Evolutionary conservation across 768 basidiomycete species (phyloP).

Genomic region (Agaricus sinodeliciosus): DNA sequence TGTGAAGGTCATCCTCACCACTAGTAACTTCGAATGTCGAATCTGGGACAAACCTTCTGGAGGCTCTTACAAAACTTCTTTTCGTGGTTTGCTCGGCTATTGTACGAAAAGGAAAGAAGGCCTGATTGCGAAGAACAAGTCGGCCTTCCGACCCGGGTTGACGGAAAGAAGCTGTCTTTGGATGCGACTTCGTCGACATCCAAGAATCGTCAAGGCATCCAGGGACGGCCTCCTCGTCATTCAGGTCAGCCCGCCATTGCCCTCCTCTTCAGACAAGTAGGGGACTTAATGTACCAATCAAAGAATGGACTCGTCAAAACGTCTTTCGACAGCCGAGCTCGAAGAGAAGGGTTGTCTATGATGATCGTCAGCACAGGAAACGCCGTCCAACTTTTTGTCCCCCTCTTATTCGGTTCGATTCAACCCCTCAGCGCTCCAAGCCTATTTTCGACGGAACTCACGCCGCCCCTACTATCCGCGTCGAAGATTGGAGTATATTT

Average conservation of each 20-base stretch:
- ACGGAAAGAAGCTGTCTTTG: not conserved
- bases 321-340: not conserved
- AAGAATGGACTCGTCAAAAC: constrained; percentile 3
- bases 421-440: not conserved
- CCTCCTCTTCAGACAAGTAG: not conserved
- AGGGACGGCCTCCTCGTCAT: not conserved
- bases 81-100: not conserved
- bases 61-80: not conserved
- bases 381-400: not conserved
- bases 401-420: not conserved
- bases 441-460: not conserved
- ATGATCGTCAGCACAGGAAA: not conserved
- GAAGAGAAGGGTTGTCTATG: not conserved
- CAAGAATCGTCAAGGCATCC: not conserved
- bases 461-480: not conserved
- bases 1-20: not conserved
- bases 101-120: not conserved
- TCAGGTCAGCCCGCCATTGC: not conserved
- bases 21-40: not conserved
- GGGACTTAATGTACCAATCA: not conserved
- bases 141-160: not conserved
- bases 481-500: constrained; percentile 8
- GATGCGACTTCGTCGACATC: not conserved
- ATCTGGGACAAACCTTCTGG: not conserved
- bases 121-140: constrained; percentile 1